Conservation (phyloP, 2,329 filamentous ascomycete species). For the Cladobotryum protrusum region DNA sequence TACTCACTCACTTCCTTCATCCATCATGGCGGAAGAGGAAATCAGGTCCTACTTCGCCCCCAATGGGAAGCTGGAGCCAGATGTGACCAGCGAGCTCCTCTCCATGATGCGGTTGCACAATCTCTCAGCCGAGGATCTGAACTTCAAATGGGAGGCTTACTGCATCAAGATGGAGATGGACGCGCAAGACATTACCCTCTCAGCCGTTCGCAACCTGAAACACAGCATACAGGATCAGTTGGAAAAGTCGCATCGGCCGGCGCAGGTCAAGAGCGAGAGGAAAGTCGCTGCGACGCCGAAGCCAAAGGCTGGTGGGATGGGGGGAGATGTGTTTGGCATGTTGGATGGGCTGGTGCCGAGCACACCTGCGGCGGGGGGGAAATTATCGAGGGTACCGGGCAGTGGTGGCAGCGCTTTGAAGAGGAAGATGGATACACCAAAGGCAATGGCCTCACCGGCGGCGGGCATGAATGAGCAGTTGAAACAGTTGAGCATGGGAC, state of each 20-base stretch:
- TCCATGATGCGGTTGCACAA: conserved; percentile 82
- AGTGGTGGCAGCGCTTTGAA: conserved; percentile 25
- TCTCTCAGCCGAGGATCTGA: conserved; percentile 77
- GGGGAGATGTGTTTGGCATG: conserved; percentile 77
- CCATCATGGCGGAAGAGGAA: conserved; percentile 32
- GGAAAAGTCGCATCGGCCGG: conserved; percentile 66
- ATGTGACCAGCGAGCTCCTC: conserved; percentile 73
- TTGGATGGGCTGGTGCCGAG: conserved; percentile 64
- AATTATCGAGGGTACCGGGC: conserved; percentile 33
- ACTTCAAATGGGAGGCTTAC: conserved; percentile 99
- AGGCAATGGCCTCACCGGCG: conserved; percentile 27
- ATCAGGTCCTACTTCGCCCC: conserved; percentile 31
- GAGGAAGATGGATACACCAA: conserved; percentile 26
- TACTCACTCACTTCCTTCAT: neutral
- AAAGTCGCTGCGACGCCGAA: conserved; percentile 58
- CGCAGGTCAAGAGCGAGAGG: conserved; percentile 57
- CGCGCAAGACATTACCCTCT: conserved; percentile 61
- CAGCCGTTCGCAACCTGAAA: conserved; percentile 72
- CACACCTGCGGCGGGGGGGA: conserved; percentile 44
- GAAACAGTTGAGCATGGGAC: conserved; percentile 22
- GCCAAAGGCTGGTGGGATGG: conserved; percentile 37
- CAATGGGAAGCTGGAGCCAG: conserved; percentile 55
- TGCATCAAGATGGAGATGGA: conserved; percentile 88
- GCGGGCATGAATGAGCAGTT: conserved; percentile 28
- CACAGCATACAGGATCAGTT: conserved; percentile 78